Percentiles rank a stretch among this genome's conserved stretches.
Evolutionary conservation across 2,329 filamentous ascomycete genomes (phyloP).

Genomic region (Sarocladium oryzae): DNA sequence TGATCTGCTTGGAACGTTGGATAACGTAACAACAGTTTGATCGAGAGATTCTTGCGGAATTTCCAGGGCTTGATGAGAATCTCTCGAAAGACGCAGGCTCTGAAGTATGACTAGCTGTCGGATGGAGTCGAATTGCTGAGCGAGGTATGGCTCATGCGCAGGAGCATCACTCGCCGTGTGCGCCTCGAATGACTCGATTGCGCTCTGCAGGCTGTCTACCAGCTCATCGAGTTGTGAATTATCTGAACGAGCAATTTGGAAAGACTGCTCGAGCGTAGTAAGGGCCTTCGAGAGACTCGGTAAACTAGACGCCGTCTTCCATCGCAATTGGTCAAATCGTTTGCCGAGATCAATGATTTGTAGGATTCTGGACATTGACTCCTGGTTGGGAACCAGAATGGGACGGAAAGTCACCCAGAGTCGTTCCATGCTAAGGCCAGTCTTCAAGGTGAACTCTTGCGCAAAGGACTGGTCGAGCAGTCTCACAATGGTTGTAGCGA

Average conservation of each 20-base stretch:
- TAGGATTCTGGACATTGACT: conserved; percentile 38
- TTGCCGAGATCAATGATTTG: conserved; percentile 50
- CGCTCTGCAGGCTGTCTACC: conserved; percentile 40
- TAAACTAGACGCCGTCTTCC: conserved; percentile 48
- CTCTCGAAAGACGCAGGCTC: background rate
- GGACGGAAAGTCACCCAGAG: conserved; percentile 73
- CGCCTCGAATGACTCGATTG: conserved; percentile 46
- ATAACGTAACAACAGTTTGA: conserved; percentile 42
- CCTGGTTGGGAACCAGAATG: conserved; percentile 40
- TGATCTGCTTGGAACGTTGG: conserved; percentile 30
- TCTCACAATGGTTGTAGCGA: conserved; percentile 23
- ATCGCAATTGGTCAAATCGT: conserved; percentile 55
- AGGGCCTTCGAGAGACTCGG: conserved; percentile 47
- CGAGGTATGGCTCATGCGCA: conserved; percentile 42
- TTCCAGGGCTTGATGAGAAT: background rate
- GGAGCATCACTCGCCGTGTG: conserved; percentile 35
- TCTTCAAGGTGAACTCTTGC: conserved; percentile 64
- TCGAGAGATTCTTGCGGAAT: conserved; percentile 12
- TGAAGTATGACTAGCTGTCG: conserved; percentile 45
- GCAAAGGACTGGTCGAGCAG: conserved; percentile 41
- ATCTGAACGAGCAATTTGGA: conserved; percentile 42
- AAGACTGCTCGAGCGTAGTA: conserved; percentile 48
- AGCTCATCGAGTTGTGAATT: conserved; percentile 38
- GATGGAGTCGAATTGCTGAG: conserved; percentile 49
- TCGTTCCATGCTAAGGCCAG: conserved; percentile 71